phyloP scores from a whole-genome alignment of 176 grass and related monocot species.

The Luzula sylvatica region DNA sequence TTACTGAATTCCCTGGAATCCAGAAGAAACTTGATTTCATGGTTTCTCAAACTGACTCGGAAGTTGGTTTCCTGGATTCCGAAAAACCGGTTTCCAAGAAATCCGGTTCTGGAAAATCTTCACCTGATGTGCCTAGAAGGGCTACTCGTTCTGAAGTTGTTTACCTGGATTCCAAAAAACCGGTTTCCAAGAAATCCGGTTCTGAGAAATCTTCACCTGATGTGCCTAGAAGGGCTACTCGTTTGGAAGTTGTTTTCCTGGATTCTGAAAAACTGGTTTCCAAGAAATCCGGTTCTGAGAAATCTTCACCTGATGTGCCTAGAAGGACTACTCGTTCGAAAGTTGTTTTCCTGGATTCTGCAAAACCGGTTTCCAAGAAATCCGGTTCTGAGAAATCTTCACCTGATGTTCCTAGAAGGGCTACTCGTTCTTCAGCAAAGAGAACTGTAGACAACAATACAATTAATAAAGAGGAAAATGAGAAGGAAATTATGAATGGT shows the following conservation, averaged over 20 bases:
- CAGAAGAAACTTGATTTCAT: neutral
- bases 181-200: neutral
- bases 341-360: neutral
- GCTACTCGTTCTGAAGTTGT: neutral
- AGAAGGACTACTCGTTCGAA: constrained; percentile 31
- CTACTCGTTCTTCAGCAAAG: constrained; percentile 31
- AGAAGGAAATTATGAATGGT: too few species aligned
- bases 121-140: neutral
- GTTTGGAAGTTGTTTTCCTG: neutral
- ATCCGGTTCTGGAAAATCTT: neutral
- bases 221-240: neutral
- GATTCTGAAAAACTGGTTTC: neutral
- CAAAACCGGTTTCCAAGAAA: neutral
- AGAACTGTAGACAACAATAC: constrained; percentile 1
- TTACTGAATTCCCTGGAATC: constrained; percentile 7
- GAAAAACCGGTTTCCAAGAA: neutral
- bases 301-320: constrained; percentile 1
- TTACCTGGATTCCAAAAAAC: neutral
- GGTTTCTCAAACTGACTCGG: neutral
- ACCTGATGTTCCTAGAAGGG: constrained; percentile 5
- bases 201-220: constrained; percentile 9
- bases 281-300: constrained; percentile 10
- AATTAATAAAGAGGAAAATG: neutral
- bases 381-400: constrained; percentile 7
- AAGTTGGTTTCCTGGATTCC: neutral